Evolutionary conservation across 2,329 filamentous ascomycete species (phyloP).

Genomic region (Sclerotinia spermophila): DNA sequence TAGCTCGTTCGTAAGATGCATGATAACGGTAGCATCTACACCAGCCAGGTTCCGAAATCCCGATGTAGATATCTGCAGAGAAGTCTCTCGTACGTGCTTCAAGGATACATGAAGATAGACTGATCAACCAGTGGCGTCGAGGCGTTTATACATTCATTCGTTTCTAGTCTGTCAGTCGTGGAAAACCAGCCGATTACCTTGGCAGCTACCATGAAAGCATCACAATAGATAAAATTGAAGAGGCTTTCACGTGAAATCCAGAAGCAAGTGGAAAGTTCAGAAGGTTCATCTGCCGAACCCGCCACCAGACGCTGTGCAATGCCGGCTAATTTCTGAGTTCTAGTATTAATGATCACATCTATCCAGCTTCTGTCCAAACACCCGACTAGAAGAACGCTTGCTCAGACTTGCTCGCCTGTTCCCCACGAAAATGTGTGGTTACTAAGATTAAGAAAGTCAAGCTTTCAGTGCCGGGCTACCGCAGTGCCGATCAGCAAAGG

Average conservation of each 20-base stretch:
- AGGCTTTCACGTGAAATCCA: not conserved
- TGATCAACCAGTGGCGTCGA: not conserved
- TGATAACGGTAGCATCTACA: not conserved
- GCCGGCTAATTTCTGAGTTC: not conserved
- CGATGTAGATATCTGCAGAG: not conserved
- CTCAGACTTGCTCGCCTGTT: not conserved
- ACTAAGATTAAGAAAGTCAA: not conserved
- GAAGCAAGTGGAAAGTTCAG: not conserved
- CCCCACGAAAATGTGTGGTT: not conserved
- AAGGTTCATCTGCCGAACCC: no score
- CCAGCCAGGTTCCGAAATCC: not conserved
- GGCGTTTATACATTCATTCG: not conserved
- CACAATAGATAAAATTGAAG: not conserved
- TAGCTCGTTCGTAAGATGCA: not conserved
- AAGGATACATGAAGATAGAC: not conserved
- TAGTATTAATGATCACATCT: not conserved
- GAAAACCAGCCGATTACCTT: not conserved
- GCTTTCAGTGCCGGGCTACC: constrained; percentile 7
- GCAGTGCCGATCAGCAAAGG: not conserved
- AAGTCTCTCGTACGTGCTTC: not conserved
- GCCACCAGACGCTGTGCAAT: not conserved
- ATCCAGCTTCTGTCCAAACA: not conserved
- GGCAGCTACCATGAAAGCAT: not conserved
- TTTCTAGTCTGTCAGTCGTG: not conserved
- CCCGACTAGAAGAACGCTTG: not conserved